A percentile compares a stretch with the other conserved stretches of the same genome.
Evolutionary conservation across 1,284 basidiomycete genomes (phyloP).

Genomic region (Heliocybe sulcata): DNA sequence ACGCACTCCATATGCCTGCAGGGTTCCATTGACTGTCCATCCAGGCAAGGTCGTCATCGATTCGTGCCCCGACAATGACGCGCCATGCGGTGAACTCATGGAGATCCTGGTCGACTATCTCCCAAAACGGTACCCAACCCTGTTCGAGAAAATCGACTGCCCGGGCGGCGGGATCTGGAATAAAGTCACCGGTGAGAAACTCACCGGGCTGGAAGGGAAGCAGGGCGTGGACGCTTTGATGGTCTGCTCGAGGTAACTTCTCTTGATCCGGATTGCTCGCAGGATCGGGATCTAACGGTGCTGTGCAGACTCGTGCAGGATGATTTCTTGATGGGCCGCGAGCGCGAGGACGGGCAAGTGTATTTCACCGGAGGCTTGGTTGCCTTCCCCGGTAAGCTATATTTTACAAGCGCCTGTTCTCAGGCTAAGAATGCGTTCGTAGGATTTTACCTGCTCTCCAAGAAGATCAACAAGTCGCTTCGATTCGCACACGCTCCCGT

Average conservation of each 20-base stretch:
- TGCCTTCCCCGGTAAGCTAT: slow-evolving; percentile 24
- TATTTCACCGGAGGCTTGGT: slow-evolving; percentile 32
- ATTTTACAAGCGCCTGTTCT: not conserved
- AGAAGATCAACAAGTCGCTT: slow-evolving; percentile 29
- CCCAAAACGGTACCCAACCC: slow-evolving; percentile 29
- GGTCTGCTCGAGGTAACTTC: slow-evolving; percentile 17
- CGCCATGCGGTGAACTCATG: slow-evolving; percentile 28
- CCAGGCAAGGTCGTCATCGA: slow-evolving; percentile 28
- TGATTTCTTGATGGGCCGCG: slow-evolving; percentile 32
- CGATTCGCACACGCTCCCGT: slow-evolving; percentile 25
- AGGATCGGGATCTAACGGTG: not conserved
- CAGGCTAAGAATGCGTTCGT: not conserved
- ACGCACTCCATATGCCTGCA: not conserved
- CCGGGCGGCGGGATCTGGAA: slow-evolving; percentile 25
- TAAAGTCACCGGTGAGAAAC: slow-evolving; percentile 23
- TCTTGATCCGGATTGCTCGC: not conserved
- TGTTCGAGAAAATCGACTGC: slow-evolving; percentile 18
- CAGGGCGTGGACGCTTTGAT: slow-evolving; percentile 25
- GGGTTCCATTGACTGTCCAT: slow-evolving; percentile 1
- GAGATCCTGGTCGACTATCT: slow-evolving; percentile 28
- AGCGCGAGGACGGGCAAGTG: slow-evolving; percentile 28
- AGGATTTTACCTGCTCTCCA: slow-evolving; percentile 29
- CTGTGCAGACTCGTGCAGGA: slow-evolving; percentile 27
- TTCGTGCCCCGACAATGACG: slow-evolving; percentile 30
- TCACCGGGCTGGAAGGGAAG: slow-evolving; percentile 11